phyloP scores from a whole-genome alignment of 768 basidiomycete genomes.

The Chiua virens region DNA sequence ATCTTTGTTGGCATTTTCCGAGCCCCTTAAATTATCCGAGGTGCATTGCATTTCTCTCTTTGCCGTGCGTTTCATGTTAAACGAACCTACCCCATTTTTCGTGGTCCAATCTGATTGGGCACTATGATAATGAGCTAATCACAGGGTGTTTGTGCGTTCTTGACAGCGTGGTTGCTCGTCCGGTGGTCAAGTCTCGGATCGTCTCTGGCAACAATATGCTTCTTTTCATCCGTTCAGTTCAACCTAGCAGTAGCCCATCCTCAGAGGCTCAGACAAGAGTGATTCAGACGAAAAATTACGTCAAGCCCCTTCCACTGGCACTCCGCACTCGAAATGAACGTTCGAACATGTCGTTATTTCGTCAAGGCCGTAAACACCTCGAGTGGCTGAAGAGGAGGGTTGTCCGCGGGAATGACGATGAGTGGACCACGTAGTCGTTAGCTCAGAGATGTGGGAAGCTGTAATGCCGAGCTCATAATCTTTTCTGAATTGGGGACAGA shows the following conservation, averaged over 20 bases:
- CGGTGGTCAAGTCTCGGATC: conserved; percentile 56
- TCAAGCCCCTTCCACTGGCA: conserved; percentile 1
- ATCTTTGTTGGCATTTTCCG: conserved; percentile 17
- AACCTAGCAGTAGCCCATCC: conserved; percentile 6
- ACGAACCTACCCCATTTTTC: conserved; percentile 7
- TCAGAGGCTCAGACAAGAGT: conserved; percentile 9
- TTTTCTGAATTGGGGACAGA: neutral
- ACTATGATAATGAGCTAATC: conserved; percentile 15
- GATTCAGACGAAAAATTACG: conserved; percentile 16
- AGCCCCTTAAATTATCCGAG: conserved; percentile 23
- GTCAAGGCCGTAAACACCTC: conserved; percentile 15
- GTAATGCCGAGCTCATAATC: neutral
- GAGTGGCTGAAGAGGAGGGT: conserved; percentile 5
- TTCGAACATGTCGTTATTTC: conserved; percentile 17
- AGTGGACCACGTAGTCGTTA: conserved; percentile 17
- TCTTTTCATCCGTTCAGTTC: conserved; percentile 43
- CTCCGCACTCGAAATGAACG: conserved; percentile 8
- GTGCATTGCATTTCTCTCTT: conserved; percentile 14
- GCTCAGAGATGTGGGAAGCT: conserved; percentile 24
- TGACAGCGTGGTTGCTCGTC: conserved; percentile 52
- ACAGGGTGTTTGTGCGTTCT: conserved; percentile 1
- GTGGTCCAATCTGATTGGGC: conserved; percentile 6
- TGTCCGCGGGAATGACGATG: conserved; percentile 22
- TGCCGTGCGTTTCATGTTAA: conserved; percentile 18
- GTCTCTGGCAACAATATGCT: conserved; percentile 61